Conservation (phyloP, 2,329 filamentous ascomycete genomes). For the Trichophyton benhamiae region DNA sequence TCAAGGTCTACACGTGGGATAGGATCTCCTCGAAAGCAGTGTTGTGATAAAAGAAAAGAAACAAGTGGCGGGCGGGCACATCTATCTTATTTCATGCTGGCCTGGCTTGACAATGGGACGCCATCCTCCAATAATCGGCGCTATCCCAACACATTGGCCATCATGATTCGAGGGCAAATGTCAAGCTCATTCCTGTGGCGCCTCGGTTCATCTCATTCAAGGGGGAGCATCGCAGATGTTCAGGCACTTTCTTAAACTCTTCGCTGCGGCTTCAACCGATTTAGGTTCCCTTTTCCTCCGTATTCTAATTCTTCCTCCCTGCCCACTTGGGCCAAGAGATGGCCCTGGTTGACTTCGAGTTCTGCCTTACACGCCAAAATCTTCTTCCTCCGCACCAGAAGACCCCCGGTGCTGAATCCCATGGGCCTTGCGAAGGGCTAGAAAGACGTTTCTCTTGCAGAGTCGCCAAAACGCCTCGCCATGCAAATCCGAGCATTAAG, state of each 20-base stretch:
- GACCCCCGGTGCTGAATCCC: not conserved
- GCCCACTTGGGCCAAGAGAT: not conserved
- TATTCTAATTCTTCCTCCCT: not conserved
- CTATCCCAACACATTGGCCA: not conserved
- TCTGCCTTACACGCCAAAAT: not conserved
- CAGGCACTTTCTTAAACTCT: not conserved
- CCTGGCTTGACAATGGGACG: not conserved
- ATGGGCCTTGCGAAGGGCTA: not conserved
- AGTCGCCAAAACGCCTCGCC: slow-evolving; percentile 2
- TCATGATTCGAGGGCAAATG: not conserved
- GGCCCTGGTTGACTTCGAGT: not conserved
- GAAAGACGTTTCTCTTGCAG: slow-evolving; percentile 2
- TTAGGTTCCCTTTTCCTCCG: slow-evolving; percentile 1
- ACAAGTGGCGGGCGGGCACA: not conserved
- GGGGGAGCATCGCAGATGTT: not conserved
- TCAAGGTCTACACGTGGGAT: slow-evolving; percentile 5
- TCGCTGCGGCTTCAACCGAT: not conserved
- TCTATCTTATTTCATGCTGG: not conserved
- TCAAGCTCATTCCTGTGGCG: not conserved
- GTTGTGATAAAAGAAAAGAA: not conserved
- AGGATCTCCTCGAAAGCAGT: not conserved
- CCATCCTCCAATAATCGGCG: not conserved
- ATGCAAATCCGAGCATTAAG: slow-evolving; percentile 1
- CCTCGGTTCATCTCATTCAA: not conserved
- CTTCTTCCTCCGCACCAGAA: not conserved